Percentiles rank a stretch among this genome's conserved stretches.
Evolutionary conservation across 148 eudicot genomes (phyloP).

Genomic region (Fallopia convolvulus): DNA sequence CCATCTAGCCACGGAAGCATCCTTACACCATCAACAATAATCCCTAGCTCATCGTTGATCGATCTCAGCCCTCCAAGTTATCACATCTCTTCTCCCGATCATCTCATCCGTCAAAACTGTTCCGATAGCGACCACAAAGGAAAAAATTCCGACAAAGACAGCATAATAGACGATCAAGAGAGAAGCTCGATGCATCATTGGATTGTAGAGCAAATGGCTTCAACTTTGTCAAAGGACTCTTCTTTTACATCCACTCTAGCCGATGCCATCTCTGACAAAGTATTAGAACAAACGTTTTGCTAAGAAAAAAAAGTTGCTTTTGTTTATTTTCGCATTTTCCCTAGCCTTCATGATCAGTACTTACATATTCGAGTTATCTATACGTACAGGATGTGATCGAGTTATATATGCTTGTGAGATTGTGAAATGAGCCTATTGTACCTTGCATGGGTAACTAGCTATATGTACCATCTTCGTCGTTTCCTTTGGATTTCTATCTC

Average conservation of each 20-base stretch:
- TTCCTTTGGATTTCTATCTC: too few species aligned
- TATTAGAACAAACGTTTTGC: slow-evolving; percentile 6
- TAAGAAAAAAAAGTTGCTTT: background rate
- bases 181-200: background rate
- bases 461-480: too few species aligned
- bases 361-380: background rate
- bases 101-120: background rate
- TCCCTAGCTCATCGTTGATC: background rate
- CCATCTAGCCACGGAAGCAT: slow-evolving; percentile 11
- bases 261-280: slow-evolving; percentile 19
- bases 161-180: background rate
- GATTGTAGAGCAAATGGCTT: slow-evolving; percentile 27
- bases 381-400: background rate
- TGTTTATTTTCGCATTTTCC: background rate
- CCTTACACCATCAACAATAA: background rate
- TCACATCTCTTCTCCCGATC: background rate
- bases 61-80: background rate
- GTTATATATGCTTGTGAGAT: background rate
- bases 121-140: slow-evolving; percentile 4
- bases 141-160: slow-evolving; percentile 3
- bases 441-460: too few species aligned
- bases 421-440: background rate
- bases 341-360: background rate
- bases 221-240: slow-evolving; percentile 27
- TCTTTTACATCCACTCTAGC: slow-evolving; percentile 25